These are phyloP conservation scores for Acrocalymma vagum DNA, from an alignment of 2,329 filamentous ascomycete genomes.

Conservation along the genomic window DNA sequence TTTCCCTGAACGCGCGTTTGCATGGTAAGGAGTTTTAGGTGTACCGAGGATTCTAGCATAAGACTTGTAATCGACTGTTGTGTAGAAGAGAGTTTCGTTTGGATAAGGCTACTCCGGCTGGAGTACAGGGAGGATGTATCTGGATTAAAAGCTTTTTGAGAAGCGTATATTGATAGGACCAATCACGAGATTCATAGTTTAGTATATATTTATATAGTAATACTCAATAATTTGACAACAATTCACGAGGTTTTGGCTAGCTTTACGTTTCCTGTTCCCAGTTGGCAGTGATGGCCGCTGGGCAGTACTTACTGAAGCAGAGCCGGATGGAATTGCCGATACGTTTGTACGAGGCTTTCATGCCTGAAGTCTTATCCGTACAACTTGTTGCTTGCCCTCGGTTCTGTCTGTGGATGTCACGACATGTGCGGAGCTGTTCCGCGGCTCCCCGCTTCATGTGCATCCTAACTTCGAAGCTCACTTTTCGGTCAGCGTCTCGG, in stretches of 20 bases:
- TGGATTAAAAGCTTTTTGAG: not conserved
- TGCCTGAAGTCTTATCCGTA: not conserved
- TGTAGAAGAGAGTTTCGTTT: not conserved
- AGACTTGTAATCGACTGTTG: slow-evolving; percentile 3
- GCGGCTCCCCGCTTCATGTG: slow-evolving; percentile 19
- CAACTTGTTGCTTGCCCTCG: not conserved
- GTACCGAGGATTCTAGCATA: slow-evolving; percentile 6
- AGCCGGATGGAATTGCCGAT: no score
- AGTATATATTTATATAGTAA: slow-evolving; percentile 28
- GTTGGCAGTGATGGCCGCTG: no score
- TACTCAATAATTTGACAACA: slow-evolving; percentile 9
- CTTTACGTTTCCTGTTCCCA: no score
- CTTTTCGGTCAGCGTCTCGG: no score
- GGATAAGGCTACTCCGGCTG: not conserved
- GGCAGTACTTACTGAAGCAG: no score
- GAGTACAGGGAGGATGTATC: not conserved
- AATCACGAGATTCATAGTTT: slow-evolving; percentile 12
- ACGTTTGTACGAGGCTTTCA: not conserved
- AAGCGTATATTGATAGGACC: no score
- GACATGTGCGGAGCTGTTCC: slow-evolving; percentile 6
- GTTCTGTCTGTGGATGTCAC: slow-evolving; percentile 4
- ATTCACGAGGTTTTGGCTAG: not conserved
- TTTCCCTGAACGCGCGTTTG: slow-evolving; percentile 7
- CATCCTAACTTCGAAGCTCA: slow-evolving; percentile 17
- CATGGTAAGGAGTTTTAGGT: slow-evolving; percentile 21